phyloP scores from a whole-genome alignment of 495 filamentous ascomycete species.

The Trichoderma virens region DNA sequence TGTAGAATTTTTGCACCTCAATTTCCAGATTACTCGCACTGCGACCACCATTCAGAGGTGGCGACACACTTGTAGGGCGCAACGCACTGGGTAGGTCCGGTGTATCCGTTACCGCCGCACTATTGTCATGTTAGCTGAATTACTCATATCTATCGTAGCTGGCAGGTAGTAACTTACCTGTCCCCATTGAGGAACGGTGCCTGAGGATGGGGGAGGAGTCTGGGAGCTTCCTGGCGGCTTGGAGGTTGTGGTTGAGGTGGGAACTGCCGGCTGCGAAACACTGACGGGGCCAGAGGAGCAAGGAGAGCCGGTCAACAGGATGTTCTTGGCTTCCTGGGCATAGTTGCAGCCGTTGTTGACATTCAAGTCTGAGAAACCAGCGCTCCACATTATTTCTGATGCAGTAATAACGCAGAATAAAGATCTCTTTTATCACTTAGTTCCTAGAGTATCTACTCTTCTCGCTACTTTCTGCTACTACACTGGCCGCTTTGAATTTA shows the following conservation, averaged over 20 bases:
- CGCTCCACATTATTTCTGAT: slow-evolving; percentile 27
- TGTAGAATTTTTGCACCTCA: no score
- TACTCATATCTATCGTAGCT: background rate
- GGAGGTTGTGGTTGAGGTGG: background rate
- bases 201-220: background rate
- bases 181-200: background rate
- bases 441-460: no score
- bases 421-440: no score
- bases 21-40: background rate
- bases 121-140: background rate
- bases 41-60: background rate
- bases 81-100: background rate
- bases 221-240: background rate
- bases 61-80: background rate
- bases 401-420: no score
- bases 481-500: no score
- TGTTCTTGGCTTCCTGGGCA: slow-evolving; percentile 10
- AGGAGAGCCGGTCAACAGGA: slow-evolving; percentile 10
- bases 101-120: background rate
- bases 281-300: background rate
- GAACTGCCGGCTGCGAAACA: background rate
- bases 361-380: slow-evolving; percentile 19
- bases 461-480: no score
- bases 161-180: background rate
- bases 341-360: slow-evolving; percentile 14